Percentiles rank a stretch among this genome's conserved stretches.
Conservation (phyloP, 345 rosid species). For the Atalantia buxifolia region DNA sequence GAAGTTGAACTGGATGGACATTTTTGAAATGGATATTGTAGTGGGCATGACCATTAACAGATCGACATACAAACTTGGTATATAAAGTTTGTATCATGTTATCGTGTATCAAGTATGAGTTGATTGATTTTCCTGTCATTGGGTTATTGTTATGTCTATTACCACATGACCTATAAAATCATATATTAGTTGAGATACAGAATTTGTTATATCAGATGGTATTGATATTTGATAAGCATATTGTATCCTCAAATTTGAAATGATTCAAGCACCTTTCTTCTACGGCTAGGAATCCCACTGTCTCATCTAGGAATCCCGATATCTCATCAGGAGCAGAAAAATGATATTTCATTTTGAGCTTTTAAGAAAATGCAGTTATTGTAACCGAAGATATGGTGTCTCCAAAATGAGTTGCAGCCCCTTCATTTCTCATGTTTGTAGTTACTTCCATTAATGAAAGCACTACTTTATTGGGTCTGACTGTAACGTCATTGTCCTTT, state of each 20-base stretch:
- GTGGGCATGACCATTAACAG: background rate
- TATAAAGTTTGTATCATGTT: no score
- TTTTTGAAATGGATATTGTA: background rate
- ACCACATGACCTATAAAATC: no score
- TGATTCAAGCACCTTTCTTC: background rate
- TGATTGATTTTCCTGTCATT: no score
- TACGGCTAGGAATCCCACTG: background rate
- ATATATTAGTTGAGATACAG: no score
- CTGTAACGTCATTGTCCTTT: background rate
- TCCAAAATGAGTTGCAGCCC: background rate
- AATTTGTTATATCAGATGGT: no score
- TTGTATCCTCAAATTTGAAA: background rate
- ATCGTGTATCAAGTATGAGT: no score
- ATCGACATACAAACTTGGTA: background rate
- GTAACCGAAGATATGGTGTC: background rate
- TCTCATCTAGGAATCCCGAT: background rate
- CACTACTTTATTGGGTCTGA: slow-evolving; percentile 3
- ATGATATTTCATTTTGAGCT: no score
- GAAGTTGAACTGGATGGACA: background rate
- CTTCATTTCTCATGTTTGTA: background rate
- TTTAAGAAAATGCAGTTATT: background rate
- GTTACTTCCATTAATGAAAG: background rate
- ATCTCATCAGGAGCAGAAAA: background rate
- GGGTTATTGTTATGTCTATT: no score
- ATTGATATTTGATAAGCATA: background rate